Evolutionary conservation across 225 moss, liverwort and hornwort species (phyloP).

Genomic region (Pseudoscleropodium purum): DNA sequence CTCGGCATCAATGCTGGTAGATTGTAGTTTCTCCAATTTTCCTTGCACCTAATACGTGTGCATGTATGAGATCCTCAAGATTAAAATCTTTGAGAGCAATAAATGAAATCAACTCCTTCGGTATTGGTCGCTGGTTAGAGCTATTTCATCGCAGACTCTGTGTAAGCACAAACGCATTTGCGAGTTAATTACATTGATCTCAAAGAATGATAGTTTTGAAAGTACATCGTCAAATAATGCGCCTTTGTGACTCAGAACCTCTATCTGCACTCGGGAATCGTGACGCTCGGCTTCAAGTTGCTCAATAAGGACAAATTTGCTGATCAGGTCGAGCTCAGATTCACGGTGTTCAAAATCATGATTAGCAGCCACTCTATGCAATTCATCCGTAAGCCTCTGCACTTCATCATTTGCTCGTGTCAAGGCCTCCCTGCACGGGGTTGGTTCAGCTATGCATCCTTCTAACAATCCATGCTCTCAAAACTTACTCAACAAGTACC

Average conservation of each 20-base stretch:
- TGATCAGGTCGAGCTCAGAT: slow-evolving; percentile 34
- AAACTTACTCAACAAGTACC: not conserved
- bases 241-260: slow-evolving; percentile 68
- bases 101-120: not conserved
- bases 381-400: slow-evolving; percentile 60
- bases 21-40: slow-evolving; percentile 53
- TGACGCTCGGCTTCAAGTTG: slow-evolving; percentile 53
- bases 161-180: not conserved
- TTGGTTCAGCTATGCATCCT: slow-evolving; percentile 29
- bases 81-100: not conserved
- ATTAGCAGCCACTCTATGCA: slow-evolving; percentile 42
- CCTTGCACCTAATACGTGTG: slow-evolving; percentile 40
- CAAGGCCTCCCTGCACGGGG: slow-evolving; percentile 66
- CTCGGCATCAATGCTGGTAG: slow-evolving; percentile 36
- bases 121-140: not conserved
- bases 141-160: not conserved
- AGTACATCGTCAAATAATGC: slow-evolving; percentile 73
- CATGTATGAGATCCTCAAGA: not conserved
- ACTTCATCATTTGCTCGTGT: slow-evolving; percentile 80
- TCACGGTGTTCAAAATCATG: slow-evolving; percentile 34
- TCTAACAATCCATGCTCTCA: not conserved
- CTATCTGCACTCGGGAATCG: slow-evolving; percentile 59
- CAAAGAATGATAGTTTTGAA: not conserved
- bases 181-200: not conserved
- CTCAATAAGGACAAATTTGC: slow-evolving; percentile 41